These are phyloP conservation scores for Candida chilensis DNA, from an alignment of 805 yeast genomes.

Conservation along the genomic window DNA sequence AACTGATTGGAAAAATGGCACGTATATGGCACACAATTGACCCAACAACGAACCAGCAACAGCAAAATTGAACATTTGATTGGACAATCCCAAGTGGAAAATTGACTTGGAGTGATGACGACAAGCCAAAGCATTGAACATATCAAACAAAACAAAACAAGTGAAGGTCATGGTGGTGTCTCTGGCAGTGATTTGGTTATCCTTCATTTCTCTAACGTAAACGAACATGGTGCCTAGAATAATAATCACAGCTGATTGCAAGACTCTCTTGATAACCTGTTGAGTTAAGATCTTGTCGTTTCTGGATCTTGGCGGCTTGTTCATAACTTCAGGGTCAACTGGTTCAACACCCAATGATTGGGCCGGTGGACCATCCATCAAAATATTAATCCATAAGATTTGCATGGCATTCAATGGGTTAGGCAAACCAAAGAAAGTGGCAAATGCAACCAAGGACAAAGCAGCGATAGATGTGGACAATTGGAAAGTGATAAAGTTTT, in stretches of 20 bases:
- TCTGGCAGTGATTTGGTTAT: constrained; percentile 75
- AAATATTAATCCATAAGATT: constrained; percentile 91
- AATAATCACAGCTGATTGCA: constrained; percentile 71
- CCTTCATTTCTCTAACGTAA: constrained; percentile 80
- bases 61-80: constrained; percentile 89
- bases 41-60: constrained; percentile 84
- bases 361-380: constrained; percentile 99
- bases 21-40: constrained; percentile 86
- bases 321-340: constrained; percentile 93
- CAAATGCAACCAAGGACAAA: constrained; percentile 74
- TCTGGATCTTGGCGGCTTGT: constrained; percentile 90
- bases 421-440: constrained; percentile 82
- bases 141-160: constrained; percentile 89
- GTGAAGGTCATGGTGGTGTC: constrained; percentile 99
- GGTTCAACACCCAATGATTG: constrained; percentile 97
- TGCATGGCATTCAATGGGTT: constrained; percentile 98
- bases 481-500: constrained; percentile 91
- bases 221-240: constrained; percentile 82
- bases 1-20: constrained; percentile 85
- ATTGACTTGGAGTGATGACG: constrained; percentile 82
- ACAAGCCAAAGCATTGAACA: constrained; percentile 94
- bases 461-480: constrained; percentile 96
- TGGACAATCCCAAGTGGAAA: constrained; percentile 72
- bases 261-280: constrained; percentile 59
- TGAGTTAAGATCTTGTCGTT: constrained; percentile 74